Evolutionary conservation across 192 early-diverging fungal genomes (phyloP).

Genomic region (Rhizophagus clarus): DNA sequence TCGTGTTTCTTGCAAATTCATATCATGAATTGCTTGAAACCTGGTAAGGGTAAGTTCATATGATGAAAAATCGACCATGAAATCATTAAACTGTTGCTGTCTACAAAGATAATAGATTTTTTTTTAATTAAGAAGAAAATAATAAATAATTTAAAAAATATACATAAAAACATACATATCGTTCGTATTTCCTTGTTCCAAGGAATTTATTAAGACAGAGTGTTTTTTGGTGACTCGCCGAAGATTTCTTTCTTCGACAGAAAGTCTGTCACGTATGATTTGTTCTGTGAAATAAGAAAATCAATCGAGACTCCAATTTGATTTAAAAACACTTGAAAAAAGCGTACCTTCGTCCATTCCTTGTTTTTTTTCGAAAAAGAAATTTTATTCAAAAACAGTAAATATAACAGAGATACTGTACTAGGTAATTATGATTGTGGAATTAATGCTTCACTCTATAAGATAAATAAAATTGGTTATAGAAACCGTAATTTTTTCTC

Average conservation of each 20-base stretch:
- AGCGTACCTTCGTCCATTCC: no score
- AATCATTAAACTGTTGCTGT: constrained; percentile 10
- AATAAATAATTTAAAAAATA: background rate
- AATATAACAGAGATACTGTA: no score
- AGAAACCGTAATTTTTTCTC: no score
- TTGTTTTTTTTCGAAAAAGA: no score
- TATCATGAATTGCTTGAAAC: constrained; percentile 24
- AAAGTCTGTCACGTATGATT: constrained; percentile 26
- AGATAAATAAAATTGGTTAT: no score
- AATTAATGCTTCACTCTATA: no score
- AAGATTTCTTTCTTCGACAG: constrained; percentile 19
- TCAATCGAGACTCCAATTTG: no score
- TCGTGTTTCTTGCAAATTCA: constrained; percentile 11
- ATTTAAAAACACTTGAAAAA: no score
- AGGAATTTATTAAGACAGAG: background rate
- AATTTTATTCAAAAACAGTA: no score
- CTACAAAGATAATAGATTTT: constrained; percentile 6
- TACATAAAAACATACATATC: background rate
- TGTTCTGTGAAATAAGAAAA: background rate
- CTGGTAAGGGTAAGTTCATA: constrained; percentile 13
- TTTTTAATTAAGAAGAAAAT: background rate
- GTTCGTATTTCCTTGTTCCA: constrained; percentile 8
- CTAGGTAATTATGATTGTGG: no score
- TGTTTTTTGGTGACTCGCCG: constrained; percentile 7
- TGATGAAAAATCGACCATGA: constrained; percentile 11